Base-by-base conservation (phyloP, 495 filamentous ascomycete genomes). In the Aspergillus coremiiformis region DNA sequence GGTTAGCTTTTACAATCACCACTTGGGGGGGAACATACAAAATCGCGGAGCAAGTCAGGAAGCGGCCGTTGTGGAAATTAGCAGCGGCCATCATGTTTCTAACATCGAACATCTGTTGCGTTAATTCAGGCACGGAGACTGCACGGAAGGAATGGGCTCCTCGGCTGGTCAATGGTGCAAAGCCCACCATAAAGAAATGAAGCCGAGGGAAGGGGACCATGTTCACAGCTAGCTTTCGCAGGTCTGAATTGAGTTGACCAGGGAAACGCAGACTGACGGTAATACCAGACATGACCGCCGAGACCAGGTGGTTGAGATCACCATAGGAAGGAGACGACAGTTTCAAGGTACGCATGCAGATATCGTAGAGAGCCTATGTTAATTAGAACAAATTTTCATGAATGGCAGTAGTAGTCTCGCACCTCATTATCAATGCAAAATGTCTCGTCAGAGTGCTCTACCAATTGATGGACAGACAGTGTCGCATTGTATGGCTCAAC, bases 1-100 rank as follows among this genome's bases (percentile, higher is more conserved):
- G 33, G 29, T 9, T 27, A 49, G 35, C 37, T 7, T 20, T 20
- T 21, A n/a, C 33, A 5, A 5, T 14, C n/a, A 17, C 5, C 14
- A 41, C 7, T 9, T 11, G 17, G 37, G 5, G 20, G 12, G 19
- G 21, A 22, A 64, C 71, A 51, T 65, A 78, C 74, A 97, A 99
- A 75, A 99, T 95, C 73, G 94, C 91, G 76, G 90, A 96, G 85
- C 93, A 99, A 55, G 93, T 99, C 54, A 99, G 84, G 78, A 97
- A 99, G 59, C 93, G 94, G 65, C 93, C 93, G 72, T 97, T 99
- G 63, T 94, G 86, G 87, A 99, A 99, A 78, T 99, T 94, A 46
- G 90, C 92, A 49, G 93, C 93, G 74, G 93, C 93, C 93, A 99
- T 99, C 93, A 99, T 99, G 84, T 99, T 99, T 87, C 97, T 97